These are phyloP conservation scores for Chiua virens DNA, from an alignment of 768 basidiomycete genomes.

Conservation along the genomic window DNA sequence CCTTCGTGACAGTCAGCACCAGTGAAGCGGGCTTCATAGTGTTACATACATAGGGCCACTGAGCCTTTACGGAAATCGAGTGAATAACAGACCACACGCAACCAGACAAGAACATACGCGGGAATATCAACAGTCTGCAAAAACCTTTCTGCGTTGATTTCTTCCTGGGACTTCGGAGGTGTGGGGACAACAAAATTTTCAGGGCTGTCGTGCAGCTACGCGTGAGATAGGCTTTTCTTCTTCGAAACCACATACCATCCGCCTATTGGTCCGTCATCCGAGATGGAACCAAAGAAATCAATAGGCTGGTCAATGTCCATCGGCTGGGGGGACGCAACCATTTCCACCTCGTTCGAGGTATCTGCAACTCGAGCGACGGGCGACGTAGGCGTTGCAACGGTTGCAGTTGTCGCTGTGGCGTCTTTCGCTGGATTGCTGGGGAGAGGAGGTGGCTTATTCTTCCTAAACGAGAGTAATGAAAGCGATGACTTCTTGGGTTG, in stretches of 20 bases:
- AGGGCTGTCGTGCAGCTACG: background rate
- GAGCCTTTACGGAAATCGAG: constrained; percentile 16
- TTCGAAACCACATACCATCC: constrained; percentile 14
- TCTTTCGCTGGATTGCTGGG: constrained; percentile 16
- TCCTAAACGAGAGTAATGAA: constrained; percentile 45
- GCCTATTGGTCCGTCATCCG: constrained; percentile 5
- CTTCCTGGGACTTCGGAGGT: constrained; percentile 18
- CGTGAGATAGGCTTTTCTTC: background rate
- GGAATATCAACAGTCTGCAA: constrained; percentile 26
- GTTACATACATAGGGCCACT: constrained; percentile 25
- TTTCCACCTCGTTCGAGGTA: background rate
- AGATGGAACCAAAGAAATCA: constrained; percentile 12
- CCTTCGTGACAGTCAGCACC: constrained; percentile 10
- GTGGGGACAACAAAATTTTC: constrained; percentile 6
- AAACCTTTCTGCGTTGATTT: constrained; percentile 27
- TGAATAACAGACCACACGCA: background rate
- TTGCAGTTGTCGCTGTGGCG: background rate
- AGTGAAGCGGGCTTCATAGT: background rate
- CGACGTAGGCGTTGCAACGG: constrained; percentile 8
- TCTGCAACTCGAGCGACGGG: constrained; percentile 4
- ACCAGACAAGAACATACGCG: constrained; percentile 14
- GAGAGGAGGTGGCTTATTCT: constrained; percentile 27
- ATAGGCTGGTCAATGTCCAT: constrained; percentile 19
- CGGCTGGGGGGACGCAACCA: constrained; percentile 16
- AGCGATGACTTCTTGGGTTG: constrained; percentile 24